phyloP scores from a whole-genome alignment of 2,329 filamentous ascomycete genomes.

The Sporothrix schenckii region DNA sequence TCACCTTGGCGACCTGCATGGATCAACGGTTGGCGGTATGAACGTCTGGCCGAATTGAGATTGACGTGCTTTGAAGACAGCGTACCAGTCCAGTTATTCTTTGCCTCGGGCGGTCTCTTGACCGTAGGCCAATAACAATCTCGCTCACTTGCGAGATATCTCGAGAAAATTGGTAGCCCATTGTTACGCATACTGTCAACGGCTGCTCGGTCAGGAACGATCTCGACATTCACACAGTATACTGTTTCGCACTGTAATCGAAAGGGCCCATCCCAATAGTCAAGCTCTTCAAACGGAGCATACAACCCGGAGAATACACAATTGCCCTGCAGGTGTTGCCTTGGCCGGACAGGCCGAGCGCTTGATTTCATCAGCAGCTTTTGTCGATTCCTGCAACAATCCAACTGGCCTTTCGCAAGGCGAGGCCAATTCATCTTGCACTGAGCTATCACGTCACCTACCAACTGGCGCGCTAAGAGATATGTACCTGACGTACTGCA shows the following conservation, averaged over 20 bases:
- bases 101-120: no score
- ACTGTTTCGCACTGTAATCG: not conserved
- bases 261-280: not conserved
- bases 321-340: not conserved
- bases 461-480: not conserved
- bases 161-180: no score
- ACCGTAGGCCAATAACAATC: no score
- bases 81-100: no score
- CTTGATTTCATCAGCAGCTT: constrained; percentile 1
- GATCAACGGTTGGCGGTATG: no score
- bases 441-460: constrained; percentile 6
- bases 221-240: not conserved
- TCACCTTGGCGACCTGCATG: no score
- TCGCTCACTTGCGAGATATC: no score
- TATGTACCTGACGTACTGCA: not conserved
- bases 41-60: no score
- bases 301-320: not conserved
- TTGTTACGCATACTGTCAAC: not conserved
- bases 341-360: not conserved
- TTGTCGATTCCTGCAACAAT: constrained; percentile 7
- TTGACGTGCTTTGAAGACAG: no score
- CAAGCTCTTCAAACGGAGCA: not conserved
- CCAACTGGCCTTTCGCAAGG: not conserved
- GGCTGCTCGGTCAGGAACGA: not conserved
- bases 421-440: not conserved